Percentiles rank a stretch among this genome's conserved stretches.
Conservation (phyloP, 768 basidiomycete genomes). For the Mycena leptocephala region DNA sequence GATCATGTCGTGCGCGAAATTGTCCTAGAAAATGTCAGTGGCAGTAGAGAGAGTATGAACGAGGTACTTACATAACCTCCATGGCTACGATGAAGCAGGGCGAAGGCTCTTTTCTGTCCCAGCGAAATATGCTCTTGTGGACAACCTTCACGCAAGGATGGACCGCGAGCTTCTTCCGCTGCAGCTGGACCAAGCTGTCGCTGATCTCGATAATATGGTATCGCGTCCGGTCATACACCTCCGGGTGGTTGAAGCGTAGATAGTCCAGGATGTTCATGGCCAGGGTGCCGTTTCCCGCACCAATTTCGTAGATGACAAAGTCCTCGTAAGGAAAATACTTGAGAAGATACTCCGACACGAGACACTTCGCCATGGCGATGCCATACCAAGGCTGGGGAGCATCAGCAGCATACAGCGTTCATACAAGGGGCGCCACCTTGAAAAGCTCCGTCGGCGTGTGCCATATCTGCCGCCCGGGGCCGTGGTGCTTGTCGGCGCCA, state of each 20-base stretch:
- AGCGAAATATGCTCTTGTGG: slow-evolving; percentile 90
- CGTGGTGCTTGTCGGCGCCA: slow-evolving; percentile 72
- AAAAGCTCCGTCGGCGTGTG: slow-evolving; percentile 99
- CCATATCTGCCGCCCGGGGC: slow-evolving; percentile 94
- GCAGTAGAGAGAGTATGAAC: neutral
- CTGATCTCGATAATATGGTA: slow-evolving; percentile 98
- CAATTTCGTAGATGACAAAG: slow-evolving; percentile 96
- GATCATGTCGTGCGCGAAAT: slow-evolving; percentile 96
- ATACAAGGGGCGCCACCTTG: slow-evolving; percentile 71
- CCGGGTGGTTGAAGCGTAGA: slow-evolving; percentile 83
- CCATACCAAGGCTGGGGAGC: slow-evolving; percentile 91
- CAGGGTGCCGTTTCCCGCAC: slow-evolving; percentile 97
- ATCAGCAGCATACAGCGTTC: slow-evolving; percentile 21
- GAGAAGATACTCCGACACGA: slow-evolving; percentile 93
- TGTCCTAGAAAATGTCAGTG: slow-evolving; percentile 72
- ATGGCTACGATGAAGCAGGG: slow-evolving; percentile 95
- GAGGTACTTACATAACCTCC: slow-evolving; percentile 89
- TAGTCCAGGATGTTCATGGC: slow-evolving; percentile 91
- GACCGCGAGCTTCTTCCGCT: slow-evolving; percentile 75
- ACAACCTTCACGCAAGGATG: slow-evolving; percentile 81
- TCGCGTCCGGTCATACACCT: slow-evolving; percentile 92
- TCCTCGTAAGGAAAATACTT: slow-evolving; percentile 98
- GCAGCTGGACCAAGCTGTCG: slow-evolving; percentile 79
- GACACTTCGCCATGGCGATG: slow-evolving; percentile 89
- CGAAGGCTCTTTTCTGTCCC: slow-evolving; percentile 81